Evolutionary conservation across 1,139 yeast species (phyloP).

Genomic region (Blastobotrys apis): DNA sequence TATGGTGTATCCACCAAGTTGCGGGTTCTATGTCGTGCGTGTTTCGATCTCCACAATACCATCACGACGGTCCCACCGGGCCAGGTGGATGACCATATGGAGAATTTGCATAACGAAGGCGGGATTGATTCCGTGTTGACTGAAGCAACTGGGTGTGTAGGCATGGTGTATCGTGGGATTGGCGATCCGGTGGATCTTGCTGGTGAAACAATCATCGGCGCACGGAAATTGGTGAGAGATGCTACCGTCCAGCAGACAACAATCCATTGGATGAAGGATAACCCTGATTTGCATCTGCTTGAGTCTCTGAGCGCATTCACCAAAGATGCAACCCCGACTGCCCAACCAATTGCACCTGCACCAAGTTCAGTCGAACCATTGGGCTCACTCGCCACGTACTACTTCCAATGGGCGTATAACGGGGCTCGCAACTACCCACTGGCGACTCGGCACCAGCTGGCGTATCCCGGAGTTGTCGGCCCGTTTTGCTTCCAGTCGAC

Average conservation of each 20-base stretch:
- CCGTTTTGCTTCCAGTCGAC: conserved; percentile 7
- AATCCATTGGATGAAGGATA: not conserved
- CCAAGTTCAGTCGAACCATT: not conserved
- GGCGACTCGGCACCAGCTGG: not conserved
- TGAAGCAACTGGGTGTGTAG: conserved; percentile 2
- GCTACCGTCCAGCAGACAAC: not conserved
- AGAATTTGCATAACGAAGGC: conserved; percentile 3
- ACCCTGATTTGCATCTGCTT: not conserved
- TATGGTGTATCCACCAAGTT: not conserved
- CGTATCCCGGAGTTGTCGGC: not conserved
- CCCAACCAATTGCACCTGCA: too few relatives aligned
- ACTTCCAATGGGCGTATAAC: conserved; percentile 9
- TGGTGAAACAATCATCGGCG: not conserved
- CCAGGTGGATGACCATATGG: not conserved
- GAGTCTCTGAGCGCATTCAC: too few relatives aligned
- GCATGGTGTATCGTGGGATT: not conserved
- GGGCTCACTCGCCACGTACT: not conserved
- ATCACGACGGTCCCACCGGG: not conserved
- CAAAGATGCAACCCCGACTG: too few relatives aligned
- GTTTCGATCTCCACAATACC: conserved; percentile 3
- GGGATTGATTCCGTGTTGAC: not conserved
- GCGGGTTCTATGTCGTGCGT: conserved; percentile 1
- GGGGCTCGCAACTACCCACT: conserved; percentile 5
- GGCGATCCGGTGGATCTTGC: not conserved
- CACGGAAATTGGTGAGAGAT: not conserved